phyloP scores from a whole-genome alignment of 2,329 filamentous ascomycete species.

The Aspergillus tanneri region DNA sequence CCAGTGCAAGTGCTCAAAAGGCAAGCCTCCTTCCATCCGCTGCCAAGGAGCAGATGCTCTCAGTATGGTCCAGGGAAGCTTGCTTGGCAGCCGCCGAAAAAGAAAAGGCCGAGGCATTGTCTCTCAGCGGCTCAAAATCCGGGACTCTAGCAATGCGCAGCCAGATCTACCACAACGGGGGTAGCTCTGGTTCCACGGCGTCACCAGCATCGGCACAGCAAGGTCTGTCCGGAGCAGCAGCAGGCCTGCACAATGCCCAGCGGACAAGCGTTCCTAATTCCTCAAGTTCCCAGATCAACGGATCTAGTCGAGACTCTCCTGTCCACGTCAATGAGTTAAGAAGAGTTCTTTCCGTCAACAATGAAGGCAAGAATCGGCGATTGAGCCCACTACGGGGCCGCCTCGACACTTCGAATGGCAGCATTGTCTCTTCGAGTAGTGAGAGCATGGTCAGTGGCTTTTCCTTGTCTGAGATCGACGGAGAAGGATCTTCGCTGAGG shows the following conservation, averaged over 20 bases:
- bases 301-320: slow-evolving; percentile 46
- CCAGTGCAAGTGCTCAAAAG: slow-evolving; percentile 33
- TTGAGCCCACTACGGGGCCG: slow-evolving; percentile 46
- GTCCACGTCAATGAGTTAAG: slow-evolving; percentile 51
- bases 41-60: slow-evolving; percentile 72
- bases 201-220: slow-evolving; percentile 23
- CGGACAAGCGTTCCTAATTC: slow-evolving; percentile 39
- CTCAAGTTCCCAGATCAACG: slow-evolving; percentile 36
- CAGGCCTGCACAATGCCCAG: slow-evolving; percentile 31
- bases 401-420: slow-evolving; percentile 33
- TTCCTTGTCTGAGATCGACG: slow-evolving; percentile 37
- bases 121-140: slow-evolving; percentile 71
- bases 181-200: slow-evolving; percentile 32
- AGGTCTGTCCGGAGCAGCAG: slow-evolving; percentile 26
- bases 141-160: slow-evolving; percentile 50
- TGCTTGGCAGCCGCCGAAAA: slow-evolving; percentile 67
- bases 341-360: slow-evolving; percentile 46
- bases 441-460: slow-evolving; percentile 48
- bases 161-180: slow-evolving; percentile 30
- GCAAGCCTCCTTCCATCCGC: slow-evolving; percentile 62
- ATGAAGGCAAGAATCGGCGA: slow-evolving; percentile 34
- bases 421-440: slow-evolving; percentile 41
- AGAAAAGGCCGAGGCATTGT: slow-evolving; percentile 67
- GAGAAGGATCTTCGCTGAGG: slow-evolving; percentile 28
- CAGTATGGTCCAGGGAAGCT: slow-evolving; percentile 75